A percentile compares a stretch with the other conserved stretches of the same genome.
phyloP scores from a whole-genome alignment of 2,329 filamentous ascomycete species.

The Fusarium longipes region DNA sequence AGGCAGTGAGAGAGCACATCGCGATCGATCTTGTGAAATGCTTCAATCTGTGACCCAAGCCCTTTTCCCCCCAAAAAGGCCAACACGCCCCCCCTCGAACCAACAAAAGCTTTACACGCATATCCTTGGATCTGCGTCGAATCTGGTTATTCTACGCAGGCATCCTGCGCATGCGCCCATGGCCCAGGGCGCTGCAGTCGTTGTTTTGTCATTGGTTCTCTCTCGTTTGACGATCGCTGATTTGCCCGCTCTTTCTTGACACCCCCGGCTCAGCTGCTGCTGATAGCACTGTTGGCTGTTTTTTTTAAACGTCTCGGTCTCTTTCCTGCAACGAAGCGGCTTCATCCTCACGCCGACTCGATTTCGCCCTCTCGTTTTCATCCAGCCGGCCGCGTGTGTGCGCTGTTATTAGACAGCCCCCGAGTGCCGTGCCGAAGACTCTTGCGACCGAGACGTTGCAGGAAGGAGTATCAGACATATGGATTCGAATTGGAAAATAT shows the following conservation, averaged over 20 bases:
- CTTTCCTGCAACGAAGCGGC: constrained; percentile 1
- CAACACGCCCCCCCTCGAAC: not conserved
- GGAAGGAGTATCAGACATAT: constrained; percentile 1
- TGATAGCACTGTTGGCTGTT: constrained; percentile 4
- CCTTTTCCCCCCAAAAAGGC: not conserved
- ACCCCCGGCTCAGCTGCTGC: not conserved
- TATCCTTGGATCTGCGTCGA: constrained; percentile 23
- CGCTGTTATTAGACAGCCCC: constrained; percentile 51
- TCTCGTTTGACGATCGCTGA: constrained; percentile 18
- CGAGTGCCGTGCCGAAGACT: constrained; percentile 21
- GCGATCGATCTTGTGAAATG: constrained; percentile 8
- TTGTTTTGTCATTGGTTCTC: constrained; percentile 18
- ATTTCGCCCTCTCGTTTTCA: constrained; percentile 13
- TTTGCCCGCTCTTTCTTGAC: constrained; percentile 22
- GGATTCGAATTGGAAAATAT: constrained; percentile 13
- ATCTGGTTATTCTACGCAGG: constrained; percentile 16
- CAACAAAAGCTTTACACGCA: not conserved
- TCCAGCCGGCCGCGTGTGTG: constrained; percentile 31
- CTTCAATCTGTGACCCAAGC: constrained; percentile 11
- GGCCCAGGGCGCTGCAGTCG: constrained; percentile 10
- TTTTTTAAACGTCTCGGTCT: constrained; percentile 19
- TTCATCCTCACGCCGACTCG: constrained; percentile 25
- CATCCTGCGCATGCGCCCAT: constrained; percentile 14
- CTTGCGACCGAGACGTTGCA: constrained; percentile 2
- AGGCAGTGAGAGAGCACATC: constrained; percentile 5